These are phyloP conservation scores for Polysphondylium violaceum DNA, from an alignment of 78 protist genomes.

Conservation along the genomic window DNA sequence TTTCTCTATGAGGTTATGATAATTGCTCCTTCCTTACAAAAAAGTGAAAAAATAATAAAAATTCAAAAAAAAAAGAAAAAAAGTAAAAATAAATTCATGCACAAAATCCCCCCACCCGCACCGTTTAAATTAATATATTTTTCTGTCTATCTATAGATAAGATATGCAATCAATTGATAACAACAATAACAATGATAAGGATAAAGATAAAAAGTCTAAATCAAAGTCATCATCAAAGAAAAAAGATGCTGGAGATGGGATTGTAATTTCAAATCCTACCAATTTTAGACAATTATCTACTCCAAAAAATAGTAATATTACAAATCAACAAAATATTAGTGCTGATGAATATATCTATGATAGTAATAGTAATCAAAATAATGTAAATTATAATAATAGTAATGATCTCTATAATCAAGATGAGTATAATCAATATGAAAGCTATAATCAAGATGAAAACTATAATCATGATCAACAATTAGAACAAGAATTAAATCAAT, in stretches of 20 bases:
- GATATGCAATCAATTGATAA: too few species aligned
- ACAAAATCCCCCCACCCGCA: too few species aligned
- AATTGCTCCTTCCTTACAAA: too few species aligned
- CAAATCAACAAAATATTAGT: background rate
- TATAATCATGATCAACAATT: background rate
- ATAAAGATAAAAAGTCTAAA: slow-evolving; percentile 1
- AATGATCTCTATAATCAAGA: background rate
- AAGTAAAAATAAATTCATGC: too few species aligned
- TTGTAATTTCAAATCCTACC: slow-evolving; percentile 51
- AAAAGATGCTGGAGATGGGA: too few species aligned
- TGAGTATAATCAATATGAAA: background rate
- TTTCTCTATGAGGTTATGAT: too few species aligned
- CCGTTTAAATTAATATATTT: too few species aligned
- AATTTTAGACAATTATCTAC: slow-evolving; percentile 13
- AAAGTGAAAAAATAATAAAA: too few species aligned
- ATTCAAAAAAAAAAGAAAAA: too few species aligned
- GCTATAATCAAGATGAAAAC: background rate
- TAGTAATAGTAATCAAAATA: background rate
- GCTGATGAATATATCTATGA: background rate
- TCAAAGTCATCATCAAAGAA: background rate
- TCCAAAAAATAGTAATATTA: background rate
- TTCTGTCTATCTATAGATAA: too few species aligned
- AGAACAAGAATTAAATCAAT: background rate
- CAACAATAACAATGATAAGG: slow-evolving; percentile 6
- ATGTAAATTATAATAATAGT: background rate